Conservation (phyloP, 371 early-diverging fungal species). For the Cladochytrium tenue region DNA sequence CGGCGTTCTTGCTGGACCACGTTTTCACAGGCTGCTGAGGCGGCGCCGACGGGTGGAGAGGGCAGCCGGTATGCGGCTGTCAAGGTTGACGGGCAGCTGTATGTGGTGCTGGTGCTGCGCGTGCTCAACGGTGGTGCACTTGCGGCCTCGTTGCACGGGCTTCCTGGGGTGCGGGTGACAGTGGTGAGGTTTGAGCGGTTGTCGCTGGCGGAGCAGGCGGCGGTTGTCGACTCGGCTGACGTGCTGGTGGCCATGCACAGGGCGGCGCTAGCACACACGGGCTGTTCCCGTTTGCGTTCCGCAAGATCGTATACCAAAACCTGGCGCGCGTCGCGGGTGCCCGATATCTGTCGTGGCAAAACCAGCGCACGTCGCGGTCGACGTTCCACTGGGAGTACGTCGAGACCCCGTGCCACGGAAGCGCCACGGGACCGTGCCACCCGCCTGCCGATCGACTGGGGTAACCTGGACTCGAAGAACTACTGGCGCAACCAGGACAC, state of each 20-base stretch:
- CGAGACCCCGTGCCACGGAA: slow-evolving; percentile 18
- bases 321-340: slow-evolving; percentile 25
- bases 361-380: slow-evolving; percentile 15
- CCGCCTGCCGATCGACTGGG: slow-evolving; percentile 35
- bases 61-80: too few relatives aligned
- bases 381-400: slow-evolving; percentile 23
- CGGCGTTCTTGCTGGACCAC: too few relatives aligned
- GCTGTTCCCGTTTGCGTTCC: slow-evolving; percentile 39
- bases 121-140: too few relatives aligned
- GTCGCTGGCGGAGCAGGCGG: slow-evolving; percentile 28
- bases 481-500: slow-evolving; percentile 46
- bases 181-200: too few relatives aligned
- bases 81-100: too few relatives aligned
- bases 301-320: slow-evolving; percentile 35
- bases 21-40: too few relatives aligned
- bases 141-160: not conserved
- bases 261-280: slow-evolving; percentile 40
- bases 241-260: slow-evolving; percentile 42
- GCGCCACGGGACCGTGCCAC: slow-evolving; percentile 17
- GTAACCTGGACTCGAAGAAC: slow-evolving; percentile 43
- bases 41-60: too few relatives aligned
- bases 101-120: too few relatives aligned
- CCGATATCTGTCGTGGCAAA: slow-evolving; percentile 33
- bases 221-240: slow-evolving; percentile 23
- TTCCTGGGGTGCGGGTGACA: too few relatives aligned